phyloP scores from a whole-genome alignment of 2,329 filamentous ascomycete genomes.

The Parasarocladium wereldwijsianum region DNA sequence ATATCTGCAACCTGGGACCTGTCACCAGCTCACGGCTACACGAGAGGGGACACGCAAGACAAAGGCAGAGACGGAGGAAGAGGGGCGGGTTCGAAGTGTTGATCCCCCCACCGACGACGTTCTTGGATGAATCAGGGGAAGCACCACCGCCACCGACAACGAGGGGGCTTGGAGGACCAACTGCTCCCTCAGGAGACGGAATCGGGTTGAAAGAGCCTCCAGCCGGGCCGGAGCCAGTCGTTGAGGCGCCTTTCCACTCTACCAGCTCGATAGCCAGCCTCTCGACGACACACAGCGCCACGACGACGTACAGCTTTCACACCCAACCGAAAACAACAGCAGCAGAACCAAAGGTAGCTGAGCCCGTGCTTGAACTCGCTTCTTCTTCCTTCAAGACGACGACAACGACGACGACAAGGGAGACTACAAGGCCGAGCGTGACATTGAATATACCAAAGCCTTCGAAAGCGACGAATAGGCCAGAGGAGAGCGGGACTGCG shows the following conservation, averaged over 20 bases:
- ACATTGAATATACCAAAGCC: background rate
- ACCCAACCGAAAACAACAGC: no score
- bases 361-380: background rate
- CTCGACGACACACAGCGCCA: no score
- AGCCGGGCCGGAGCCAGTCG: no score
- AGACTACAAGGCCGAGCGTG: background rate
- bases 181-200: no score
- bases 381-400: background rate
- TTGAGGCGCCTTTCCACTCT: no score
- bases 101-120: no score
- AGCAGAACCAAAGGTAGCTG: no score
- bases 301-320: no score
- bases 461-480: background rate
- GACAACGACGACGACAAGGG: slow-evolving; percentile 1
- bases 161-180: background rate
- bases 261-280: no score
- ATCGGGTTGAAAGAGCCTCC: no score
- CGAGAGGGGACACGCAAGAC: slow-evolving; percentile 11
- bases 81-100: no score
- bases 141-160: background rate
- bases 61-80: slow-evolving; percentile 1
- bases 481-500: background rate
- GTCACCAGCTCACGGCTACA: slow-evolving; percentile 11
- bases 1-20: slow-evolving; percentile 15
- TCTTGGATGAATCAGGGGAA: background rate